Evolutionary conservation across 257 asterid genomes (phyloP).

Genomic region (Apocynum venetum): DNA sequence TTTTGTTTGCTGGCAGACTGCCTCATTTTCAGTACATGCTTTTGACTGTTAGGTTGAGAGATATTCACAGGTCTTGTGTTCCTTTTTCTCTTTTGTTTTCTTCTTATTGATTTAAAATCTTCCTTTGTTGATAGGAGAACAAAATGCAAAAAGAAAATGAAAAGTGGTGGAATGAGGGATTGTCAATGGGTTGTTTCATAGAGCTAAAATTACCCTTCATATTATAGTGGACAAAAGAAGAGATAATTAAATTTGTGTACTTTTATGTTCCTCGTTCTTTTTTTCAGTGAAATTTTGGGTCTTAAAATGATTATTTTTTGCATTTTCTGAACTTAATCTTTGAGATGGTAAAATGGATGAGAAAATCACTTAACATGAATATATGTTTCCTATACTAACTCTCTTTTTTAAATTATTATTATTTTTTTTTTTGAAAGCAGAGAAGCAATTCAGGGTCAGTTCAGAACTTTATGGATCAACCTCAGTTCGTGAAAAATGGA

Average conservation of each 20-base stretch:
- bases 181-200: neutral
- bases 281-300: neutral
- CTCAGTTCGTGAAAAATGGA: constrained; percentile 40
- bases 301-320: neutral
- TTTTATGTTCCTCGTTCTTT: neutral
- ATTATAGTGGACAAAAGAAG: neutral
- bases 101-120: neutral
- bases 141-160: no score
- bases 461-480: constrained; percentile 55
- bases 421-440: constrained; percentile 37
- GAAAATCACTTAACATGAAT: neutral
- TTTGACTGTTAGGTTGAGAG: neutral
- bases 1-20: neutral
- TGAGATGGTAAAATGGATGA: neutral
- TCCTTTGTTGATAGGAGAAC: neutral
- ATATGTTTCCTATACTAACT: constrained; percentile 8
- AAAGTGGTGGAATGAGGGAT: no score
- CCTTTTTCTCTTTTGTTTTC: neutral
- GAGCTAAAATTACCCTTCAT: neutral
- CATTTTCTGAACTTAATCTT: neutral
- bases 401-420: constrained; percentile 15
- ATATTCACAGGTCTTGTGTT: neutral
- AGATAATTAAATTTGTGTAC: neutral
- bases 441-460: constrained; percentile 48
- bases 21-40: neutral